A percentile compares a stretch with the other conserved stretches of the same genome.
These are phyloP conservation scores for Xylariaceae sp. DNA, from an alignment of 2,329 filamentous ascomycete genomes.

Conservation along the genomic window DNA sequence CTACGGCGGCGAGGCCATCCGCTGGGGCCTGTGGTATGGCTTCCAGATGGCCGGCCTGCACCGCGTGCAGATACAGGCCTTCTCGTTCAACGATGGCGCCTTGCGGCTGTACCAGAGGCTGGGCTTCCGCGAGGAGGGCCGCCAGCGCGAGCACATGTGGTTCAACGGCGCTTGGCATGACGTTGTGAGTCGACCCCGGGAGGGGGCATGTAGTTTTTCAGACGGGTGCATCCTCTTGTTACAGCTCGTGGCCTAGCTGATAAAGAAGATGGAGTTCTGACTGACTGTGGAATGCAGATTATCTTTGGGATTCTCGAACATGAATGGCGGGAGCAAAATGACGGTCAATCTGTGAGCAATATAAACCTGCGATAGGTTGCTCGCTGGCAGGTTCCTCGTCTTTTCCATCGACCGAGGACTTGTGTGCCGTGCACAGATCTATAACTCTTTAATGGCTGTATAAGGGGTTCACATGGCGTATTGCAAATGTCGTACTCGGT, in stretches of 20 bases:
- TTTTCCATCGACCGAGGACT: too few species aligned
- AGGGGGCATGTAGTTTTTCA: too few species aligned
- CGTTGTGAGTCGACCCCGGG: too few species aligned
- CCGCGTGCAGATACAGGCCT: slow-evolving; percentile 25
- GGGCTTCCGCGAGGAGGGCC: slow-evolving; percentile 28
- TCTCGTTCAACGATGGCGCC: slow-evolving; percentile 26
- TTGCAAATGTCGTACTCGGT: too few species aligned
- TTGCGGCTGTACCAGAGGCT: slow-evolving; percentile 25
- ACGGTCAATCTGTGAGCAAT: too few species aligned
- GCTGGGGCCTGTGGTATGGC: slow-evolving; percentile 27
- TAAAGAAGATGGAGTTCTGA: slow-evolving; percentile 17
- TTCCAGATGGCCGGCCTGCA: slow-evolving; percentile 29
- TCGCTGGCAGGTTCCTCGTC: too few species aligned
- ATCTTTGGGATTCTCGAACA: slow-evolving; percentile 15
- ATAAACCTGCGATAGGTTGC: too few species aligned
- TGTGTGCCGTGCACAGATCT: too few species aligned
- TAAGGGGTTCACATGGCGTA: too few species aligned
- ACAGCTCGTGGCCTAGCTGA: too few species aligned
- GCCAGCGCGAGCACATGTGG: slow-evolving; percentile 26
- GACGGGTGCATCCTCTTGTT: too few species aligned
- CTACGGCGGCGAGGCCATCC: slow-evolving; percentile 31
- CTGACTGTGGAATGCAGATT: neutral
- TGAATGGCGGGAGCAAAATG: slow-evolving; percentile 26
- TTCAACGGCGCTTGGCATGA: slow-evolving; percentile 29
- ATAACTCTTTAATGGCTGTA: too few species aligned